Evolutionary conservation across 768 basidiomycete species (phyloP), one percentile per base, ranked within the genome.

Genomic region (Hypholoma fasciculare): DNA sequence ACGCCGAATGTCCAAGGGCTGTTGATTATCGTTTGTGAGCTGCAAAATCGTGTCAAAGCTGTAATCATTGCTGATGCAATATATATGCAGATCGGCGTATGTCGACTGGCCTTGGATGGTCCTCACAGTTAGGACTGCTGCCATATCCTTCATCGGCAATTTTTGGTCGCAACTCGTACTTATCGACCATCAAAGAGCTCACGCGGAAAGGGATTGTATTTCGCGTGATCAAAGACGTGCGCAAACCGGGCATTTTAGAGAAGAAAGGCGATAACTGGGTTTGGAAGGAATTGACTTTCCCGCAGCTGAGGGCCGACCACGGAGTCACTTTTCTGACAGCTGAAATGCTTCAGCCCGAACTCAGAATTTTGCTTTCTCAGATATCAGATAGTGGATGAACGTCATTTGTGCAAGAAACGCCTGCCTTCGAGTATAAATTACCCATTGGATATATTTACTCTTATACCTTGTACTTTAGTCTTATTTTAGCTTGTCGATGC

Each of bases 261-360:
- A 42, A 52, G 51, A 52, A 39, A 13, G 51, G 39, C 39, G 51
- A 40, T 12, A 27, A 52, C 14, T 42, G 51, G 51, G 39, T 52
- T 3, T 52, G 37, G 37, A 52, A 16, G 39, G 51, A 52, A 37
- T n/a, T 39, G 39, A 52, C 51, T 12, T 23, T 20, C 17, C 39
- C 16, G 5, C 23, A 52, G 38, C n/a, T 52, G 38, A 39, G 26
- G 37, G 37, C 11, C 4, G 14, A 42, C 26, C 42, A 40, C 26
- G 51, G 51, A 2, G 39, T 52, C 23, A 42, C 7, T 42, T 36
- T 14, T 7, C 20, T 52, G 7, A 40, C 51, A 8, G 39, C 36
- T 17, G 20, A 17, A 3, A 39, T 52, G 17, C 36, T 52, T 12
- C 20, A 38, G 9, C 40, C 40, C 1, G 40, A 42, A 17, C 17